These are phyloP conservation scores for Leccinum boreale DNA, from an alignment of 768 basidiomycete genomes.

Conservation along the genomic window DNA sequence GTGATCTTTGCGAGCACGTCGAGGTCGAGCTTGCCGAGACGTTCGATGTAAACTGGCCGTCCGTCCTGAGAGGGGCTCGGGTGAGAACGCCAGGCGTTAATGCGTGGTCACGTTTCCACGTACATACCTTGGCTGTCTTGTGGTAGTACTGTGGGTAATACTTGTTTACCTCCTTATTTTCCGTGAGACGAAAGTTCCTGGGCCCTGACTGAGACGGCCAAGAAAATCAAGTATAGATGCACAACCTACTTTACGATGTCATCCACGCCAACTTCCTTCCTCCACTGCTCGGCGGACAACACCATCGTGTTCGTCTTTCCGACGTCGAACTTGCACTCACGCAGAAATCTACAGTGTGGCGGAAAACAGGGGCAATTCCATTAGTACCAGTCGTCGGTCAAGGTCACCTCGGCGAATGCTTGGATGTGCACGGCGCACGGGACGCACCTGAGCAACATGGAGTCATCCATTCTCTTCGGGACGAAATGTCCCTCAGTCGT, in stretches of 20 bases:
- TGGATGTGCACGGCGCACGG: not conserved
- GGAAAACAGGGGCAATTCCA: too few relatives aligned
- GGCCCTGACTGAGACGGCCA: not conserved
- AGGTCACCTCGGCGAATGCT: not conserved
- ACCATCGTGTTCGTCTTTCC: slow-evolving; percentile 82
- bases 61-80: slow-evolving; percentile 61
- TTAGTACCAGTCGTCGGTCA: too few relatives aligned
- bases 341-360: slow-evolving; percentile 63
- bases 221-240: not conserved
- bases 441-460: slow-evolving; percentile 54
- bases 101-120: too few relatives aligned
- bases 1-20: slow-evolving; percentile 77
- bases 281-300: slow-evolving; percentile 79
- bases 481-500: slow-evolving; percentile 58
- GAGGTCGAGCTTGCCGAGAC: slow-evolving; percentile 86
- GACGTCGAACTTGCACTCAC: slow-evolving; percentile 92
- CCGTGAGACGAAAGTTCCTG: slow-evolving; percentile 84
- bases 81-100: not conserved
- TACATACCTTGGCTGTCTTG: slow-evolving; percentile 83
- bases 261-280: slow-evolving; percentile 79
- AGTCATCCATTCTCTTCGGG: slow-evolving; percentile 66
- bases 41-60: slow-evolving; percentile 92
- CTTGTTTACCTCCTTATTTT: slow-evolving; percentile 80
- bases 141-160: slow-evolving; percentile 97
- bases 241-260: slow-evolving; percentile 60